Evolutionary conservation across 768 basidiomycete genomes (phyloP).

Genomic region (Brasilioporus rufonigricans): DNA sequence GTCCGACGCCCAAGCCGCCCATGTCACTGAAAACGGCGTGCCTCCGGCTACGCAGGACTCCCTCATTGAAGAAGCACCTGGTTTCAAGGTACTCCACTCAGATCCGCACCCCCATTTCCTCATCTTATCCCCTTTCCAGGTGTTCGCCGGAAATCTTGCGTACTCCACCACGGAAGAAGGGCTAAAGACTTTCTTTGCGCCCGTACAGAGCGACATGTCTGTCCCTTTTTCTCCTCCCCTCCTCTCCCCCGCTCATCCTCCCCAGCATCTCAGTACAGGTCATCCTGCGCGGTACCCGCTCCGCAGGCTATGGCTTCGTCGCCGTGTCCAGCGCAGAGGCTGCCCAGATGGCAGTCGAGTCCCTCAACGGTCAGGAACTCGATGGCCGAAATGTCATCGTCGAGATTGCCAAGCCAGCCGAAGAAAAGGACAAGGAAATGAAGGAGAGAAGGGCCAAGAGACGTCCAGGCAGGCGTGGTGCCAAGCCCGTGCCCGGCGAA

Average conservation of each 20-base stretch:
- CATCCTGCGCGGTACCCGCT: constrained; percentile 80
- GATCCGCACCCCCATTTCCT: constrained; percentile 20
- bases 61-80: constrained; percentile 65
- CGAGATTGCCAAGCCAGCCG: constrained; percentile 90
- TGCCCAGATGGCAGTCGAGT: constrained; percentile 81
- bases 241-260: constrained; percentile 10
- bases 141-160: constrained; percentile 95
- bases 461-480: constrained; percentile 81
- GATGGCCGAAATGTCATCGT: constrained; percentile 86
- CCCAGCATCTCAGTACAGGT: constrained; percentile 78
- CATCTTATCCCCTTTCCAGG: constrained; percentile 42
- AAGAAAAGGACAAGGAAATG: constrained; percentile 78
- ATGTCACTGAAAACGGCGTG: constrained; percentile 80
- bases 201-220: constrained; percentile 85
- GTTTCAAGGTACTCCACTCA: constrained; percentile 63
- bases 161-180: constrained; percentile 92
- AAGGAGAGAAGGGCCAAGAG: constrained; percentile 78
- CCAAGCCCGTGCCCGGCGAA: constrained; percentile 85
- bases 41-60: constrained; percentile 72
- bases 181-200: constrained; percentile 92
- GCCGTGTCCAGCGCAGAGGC: constrained; percentile 78
- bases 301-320: constrained; percentile 93
- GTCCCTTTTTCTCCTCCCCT: constrained; percentile 31
- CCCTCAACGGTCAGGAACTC: constrained; percentile 85
- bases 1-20: constrained; percentile 91